Percentiles rank a stretch among this genome's conserved stretches.
These are phyloP conservation scores for Penicillium sp. DNA, from an alignment of 2,329 filamentous ascomycete species.

Conservation along the genomic window DNA sequence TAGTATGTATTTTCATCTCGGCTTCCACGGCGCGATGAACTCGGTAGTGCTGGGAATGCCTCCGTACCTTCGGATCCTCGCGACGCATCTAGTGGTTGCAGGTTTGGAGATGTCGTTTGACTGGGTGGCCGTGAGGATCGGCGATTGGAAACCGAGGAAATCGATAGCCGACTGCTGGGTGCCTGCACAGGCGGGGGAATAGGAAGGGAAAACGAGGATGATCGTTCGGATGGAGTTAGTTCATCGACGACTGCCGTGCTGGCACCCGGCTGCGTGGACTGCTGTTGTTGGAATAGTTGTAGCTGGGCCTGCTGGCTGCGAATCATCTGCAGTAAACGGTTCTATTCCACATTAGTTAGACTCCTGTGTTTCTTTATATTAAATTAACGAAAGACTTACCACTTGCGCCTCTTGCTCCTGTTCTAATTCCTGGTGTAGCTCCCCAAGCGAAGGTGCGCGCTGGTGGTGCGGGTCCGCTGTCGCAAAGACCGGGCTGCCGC, in stretches of 20 bases:
- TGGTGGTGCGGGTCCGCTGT: slow-evolving; percentile 51
- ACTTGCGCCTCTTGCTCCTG: slow-evolving; percentile 55
- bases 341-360: slow-evolving; percentile 30
- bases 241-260: slow-evolving; percentile 44
- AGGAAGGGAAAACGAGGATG: slow-evolving; percentile 37
- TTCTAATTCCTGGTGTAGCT: slow-evolving; percentile 53
- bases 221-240: slow-evolving; percentile 45
- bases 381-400: slow-evolving; percentile 30
- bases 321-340: slow-evolving; percentile 52
- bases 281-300: slow-evolving; percentile 39
- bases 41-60: slow-evolving; percentile 26
- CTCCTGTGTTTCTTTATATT: neutral
- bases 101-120: slow-evolving; percentile 38
- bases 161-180: slow-evolving; percentile 34
- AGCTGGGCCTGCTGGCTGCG: slow-evolving; percentile 49
- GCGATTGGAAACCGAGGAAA: slow-evolving; percentile 37
- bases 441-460: slow-evolving; percentile 49
- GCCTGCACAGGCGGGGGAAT: slow-evolving; percentile 24
- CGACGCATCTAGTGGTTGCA: slow-evolving; percentile 33
- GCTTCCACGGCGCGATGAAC: slow-evolving; percentile 37
- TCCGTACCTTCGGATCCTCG: slow-evolving; percentile 28
- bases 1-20: slow-evolving; percentile 50
- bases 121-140: slow-evolving; percentile 37
- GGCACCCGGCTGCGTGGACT: slow-evolving; percentile 20
- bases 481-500: slow-evolving; percentile 42